These are phyloP conservation scores for Monosporozyma aquatica DNA, from an alignment of 805 yeast genomes.

Conservation along the genomic window DNA sequence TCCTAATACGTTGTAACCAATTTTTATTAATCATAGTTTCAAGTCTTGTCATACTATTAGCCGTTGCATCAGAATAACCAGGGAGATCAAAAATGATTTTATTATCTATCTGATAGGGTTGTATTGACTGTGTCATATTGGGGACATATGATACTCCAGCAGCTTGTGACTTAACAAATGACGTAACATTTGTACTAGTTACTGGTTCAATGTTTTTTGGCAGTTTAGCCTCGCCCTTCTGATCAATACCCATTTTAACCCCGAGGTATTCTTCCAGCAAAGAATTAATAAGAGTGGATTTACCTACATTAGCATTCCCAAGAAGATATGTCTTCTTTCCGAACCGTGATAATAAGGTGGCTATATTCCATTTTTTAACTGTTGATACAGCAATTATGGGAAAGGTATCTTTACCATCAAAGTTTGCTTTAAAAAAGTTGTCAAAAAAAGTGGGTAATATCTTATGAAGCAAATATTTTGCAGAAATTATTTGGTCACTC, in stretches of 20 bases:
- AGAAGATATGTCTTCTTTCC: constrained; percentile 38
- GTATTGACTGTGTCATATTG: constrained; percentile 55
- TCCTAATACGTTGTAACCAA: constrained; percentile 25
- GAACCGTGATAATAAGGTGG: constrained; percentile 15
- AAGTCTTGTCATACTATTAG: constrained; percentile 15
- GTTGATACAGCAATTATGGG: constrained; percentile 19
- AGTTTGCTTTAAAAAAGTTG: constrained; percentile 24
- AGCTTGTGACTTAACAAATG: constrained; percentile 12
- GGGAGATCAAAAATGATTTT: constrained; percentile 33
- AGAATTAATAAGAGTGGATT: constrained; percentile 49
- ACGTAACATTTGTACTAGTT: constrained; percentile 2
- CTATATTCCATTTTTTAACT: constrained; percentile 23
- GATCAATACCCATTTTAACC: constrained; percentile 9
- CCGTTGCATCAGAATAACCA: constrained; percentile 26
- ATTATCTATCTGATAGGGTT: constrained; percentile 32
- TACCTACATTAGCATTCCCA: constrained; percentile 65
- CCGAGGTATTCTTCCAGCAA: constrained; percentile 31
- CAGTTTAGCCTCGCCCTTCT: constrained; percentile 5
- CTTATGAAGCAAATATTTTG: constrained; percentile 14
- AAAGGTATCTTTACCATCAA: constrained; percentile 5
- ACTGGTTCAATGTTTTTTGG: constrained; percentile 5
- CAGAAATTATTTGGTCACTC: constrained; percentile 26
- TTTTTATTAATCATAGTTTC: constrained; percentile 25
- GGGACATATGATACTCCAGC: constrained; percentile 45
- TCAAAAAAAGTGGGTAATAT: constrained; percentile 27